A percentile compares a stretch with the other conserved stretches of the same genome.
Conservation (phyloP, 441 rosid species). For the Erodium chrysanthum region DNA sequence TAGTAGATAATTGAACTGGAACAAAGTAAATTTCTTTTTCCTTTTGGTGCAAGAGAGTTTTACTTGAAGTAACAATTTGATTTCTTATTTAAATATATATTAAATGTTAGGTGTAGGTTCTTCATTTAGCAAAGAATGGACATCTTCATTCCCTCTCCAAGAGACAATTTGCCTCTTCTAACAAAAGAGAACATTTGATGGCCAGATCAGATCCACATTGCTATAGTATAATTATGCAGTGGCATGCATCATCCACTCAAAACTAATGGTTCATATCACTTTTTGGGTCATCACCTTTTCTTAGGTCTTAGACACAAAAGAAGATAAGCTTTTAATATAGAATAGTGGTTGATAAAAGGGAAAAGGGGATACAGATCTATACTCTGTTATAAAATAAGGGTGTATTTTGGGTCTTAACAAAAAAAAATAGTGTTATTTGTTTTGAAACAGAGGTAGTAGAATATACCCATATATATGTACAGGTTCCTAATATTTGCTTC, state of each 20-base stretch:
- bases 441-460: too few relatives aligned
- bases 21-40: too few relatives aligned
- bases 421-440: too few relatives aligned
- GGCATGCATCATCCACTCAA: constrained; percentile 4
- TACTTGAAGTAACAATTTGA: not conserved
- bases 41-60: not conserved
- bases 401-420: too few relatives aligned
- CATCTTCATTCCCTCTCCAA: not conserved
- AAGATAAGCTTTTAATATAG: not conserved
- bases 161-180: not conserved
- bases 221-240: not conserved
- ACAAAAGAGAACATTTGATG: not conserved
- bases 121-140: not conserved
- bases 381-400: not conserved
- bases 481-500: too few relatives aligned
- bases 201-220: not conserved
- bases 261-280: not conserved
- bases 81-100: not conserved
- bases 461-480: too few relatives aligned
- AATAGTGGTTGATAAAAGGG: not conserved
- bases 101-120: not conserved
- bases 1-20: not conserved
- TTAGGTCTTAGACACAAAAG: not conserved
- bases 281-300: not conserved
- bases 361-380: not conserved